These are phyloP conservation scores for Isoetes taiwanensis DNA, from an alignment of 75 land plant genomes.

Conservation along the genomic window DNA sequence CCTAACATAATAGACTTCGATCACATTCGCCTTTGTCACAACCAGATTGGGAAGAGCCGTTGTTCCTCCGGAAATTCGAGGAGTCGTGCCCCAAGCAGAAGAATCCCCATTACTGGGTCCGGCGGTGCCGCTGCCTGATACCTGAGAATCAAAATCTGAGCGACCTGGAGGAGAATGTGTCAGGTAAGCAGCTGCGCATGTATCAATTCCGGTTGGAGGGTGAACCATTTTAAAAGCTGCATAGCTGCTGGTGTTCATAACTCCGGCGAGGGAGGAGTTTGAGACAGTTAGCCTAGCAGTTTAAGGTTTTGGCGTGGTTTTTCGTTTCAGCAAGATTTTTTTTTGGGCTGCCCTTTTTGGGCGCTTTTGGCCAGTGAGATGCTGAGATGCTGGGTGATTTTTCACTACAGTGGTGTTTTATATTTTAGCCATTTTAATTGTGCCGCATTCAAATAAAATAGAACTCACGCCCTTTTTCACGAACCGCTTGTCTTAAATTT, in stretches of 20 bases:
- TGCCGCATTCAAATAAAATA: too few species aligned
- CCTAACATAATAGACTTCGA: constrained; percentile 73
- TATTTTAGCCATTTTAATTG: too few species aligned
- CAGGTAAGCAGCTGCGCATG: constrained; percentile 75
- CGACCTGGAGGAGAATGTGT: constrained; percentile 44
- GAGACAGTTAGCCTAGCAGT: too few species aligned
- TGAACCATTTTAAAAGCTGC: constrained; percentile 93
- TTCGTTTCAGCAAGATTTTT: too few species aligned
- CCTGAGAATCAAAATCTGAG: constrained; percentile 20
- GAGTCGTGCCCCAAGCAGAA: constrained; percentile 20
- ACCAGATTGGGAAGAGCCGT: constrained; percentile 68
- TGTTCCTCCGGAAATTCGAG: constrained; percentile 5
- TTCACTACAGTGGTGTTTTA: too few species aligned
- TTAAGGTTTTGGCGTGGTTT: too few species aligned
- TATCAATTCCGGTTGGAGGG: constrained; percentile 70
- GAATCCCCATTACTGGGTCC: constrained; percentile 13
- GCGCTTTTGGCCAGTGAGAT: too few species aligned
- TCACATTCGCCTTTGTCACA: constrained; percentile 57
- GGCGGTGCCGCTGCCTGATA: constrained; percentile 10
- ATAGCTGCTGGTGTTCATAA: constrained; percentile 50
- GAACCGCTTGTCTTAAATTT: too few species aligned
- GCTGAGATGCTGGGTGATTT: too few species aligned
- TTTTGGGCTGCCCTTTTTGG: too few species aligned
- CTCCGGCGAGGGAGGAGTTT: too few species aligned
- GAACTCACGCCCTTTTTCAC: too few species aligned